Evolutionary conservation across 2,329 filamentous ascomycete genomes (phyloP).

Genomic region (Akanthomyces muscarius): DNA sequence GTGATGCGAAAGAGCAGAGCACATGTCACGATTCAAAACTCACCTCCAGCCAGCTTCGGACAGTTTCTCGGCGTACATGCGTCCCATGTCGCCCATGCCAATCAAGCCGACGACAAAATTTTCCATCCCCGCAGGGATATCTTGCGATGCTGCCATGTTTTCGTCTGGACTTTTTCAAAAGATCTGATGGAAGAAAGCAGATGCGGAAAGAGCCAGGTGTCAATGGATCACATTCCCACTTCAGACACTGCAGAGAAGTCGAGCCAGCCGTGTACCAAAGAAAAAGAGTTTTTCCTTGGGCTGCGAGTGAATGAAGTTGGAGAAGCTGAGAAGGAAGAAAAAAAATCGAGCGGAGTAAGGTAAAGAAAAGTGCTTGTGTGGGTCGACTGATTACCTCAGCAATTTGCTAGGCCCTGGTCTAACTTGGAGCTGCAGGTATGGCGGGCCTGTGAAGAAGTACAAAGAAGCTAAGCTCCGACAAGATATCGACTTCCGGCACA

Average conservation of each 20-base stretch:
- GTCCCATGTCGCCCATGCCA: conserved; percentile 99
- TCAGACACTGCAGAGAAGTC: neutral
- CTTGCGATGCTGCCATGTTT: conserved; percentile 25
- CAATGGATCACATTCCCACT: conserved; percentile 25
- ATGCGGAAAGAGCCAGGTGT: conserved; percentile 22
- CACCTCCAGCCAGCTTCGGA: conserved; percentile 95
- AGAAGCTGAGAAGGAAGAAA: conserved; percentile 14
- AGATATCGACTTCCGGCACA: neutral
- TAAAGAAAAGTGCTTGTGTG: conserved; percentile 15
- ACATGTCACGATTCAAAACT: conserved; percentile 26
- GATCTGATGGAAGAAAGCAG: conserved; percentile 10
- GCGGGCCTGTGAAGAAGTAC: neutral
- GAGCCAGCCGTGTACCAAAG: neutral
- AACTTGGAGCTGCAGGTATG: neutral
- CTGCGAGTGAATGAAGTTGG: conserved; percentile 12
- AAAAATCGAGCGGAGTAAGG: conserved; percentile 17
- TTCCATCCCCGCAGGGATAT: conserved; percentile 50
- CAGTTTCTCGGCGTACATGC: conserved; percentile 90
- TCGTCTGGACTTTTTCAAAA: conserved; percentile 23
- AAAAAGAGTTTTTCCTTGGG: neutral
- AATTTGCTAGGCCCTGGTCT: neutral
- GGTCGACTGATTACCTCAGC: conserved; percentile 16
- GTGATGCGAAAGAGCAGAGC: conserved; percentile 4
- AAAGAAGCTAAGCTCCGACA: neutral
- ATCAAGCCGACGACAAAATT: conserved; percentile 86